Conservation (phyloP, 768 basidiomycete species). For the Tricholoma sp. region DNA sequence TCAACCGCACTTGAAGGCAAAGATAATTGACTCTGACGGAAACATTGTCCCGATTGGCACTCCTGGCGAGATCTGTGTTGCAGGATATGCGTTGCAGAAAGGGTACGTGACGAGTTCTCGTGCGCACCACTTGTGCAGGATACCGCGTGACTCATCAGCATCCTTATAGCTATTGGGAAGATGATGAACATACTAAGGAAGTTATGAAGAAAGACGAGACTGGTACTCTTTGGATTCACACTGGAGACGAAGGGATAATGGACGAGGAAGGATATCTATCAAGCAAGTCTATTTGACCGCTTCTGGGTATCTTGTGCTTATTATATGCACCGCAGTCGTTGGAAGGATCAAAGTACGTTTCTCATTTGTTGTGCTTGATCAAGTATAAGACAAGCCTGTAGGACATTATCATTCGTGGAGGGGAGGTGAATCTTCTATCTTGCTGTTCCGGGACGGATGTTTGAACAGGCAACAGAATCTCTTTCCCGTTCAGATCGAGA, state of each 20-base stretch:
- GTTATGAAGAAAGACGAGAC: slow-evolving; percentile 53
- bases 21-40: slow-evolving; percentile 55
- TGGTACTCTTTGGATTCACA: slow-evolving; percentile 75
- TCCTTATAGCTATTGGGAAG: slow-evolving; percentile 63
- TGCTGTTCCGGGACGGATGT: not conserved
- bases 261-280: slow-evolving; percentile 76
- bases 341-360: slow-evolving; percentile 67
- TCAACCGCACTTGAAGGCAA: slow-evolving; percentile 75
- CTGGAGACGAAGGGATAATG: slow-evolving; percentile 77
- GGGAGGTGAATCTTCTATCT: slow-evolving; percentile 47
- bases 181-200: slow-evolving; percentile 58
- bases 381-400: slow-evolving; percentile 15
- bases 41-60: slow-evolving; percentile 65
- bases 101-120: slow-evolving; percentile 40
- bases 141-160: not conserved
- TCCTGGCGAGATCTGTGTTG: slow-evolving; percentile 69
- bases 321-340: slow-evolving; percentile 45
- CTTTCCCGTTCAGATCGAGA: slow-evolving; percentile 83
- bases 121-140: not conserved
- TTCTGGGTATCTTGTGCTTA: not conserved
- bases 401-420: slow-evolving; percentile 85
- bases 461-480: slow-evolving; percentile 49
- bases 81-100: slow-evolving; percentile 78
- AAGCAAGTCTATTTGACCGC: slow-evolving; percentile 37
- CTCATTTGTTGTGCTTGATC: not conserved